Evolutionary conservation across 768 basidiomycete genomes (phyloP).

Genomic region (Pisolithus tinctorius): DNA sequence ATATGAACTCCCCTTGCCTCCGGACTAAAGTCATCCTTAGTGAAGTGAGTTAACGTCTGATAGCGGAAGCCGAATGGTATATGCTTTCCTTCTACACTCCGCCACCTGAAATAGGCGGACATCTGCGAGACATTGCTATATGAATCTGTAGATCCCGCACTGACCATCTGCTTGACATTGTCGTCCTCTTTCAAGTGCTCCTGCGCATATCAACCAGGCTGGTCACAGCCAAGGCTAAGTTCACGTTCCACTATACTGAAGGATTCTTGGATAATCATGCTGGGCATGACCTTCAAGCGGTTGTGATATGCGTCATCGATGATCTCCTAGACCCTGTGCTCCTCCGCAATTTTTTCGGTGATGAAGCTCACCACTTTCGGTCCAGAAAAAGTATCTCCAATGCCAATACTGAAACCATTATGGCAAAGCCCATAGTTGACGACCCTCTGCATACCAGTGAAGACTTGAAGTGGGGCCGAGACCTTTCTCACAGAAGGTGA

Average conservation of each 20-base stretch:
- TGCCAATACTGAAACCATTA: slow-evolving; percentile 98
- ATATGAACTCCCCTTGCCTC: slow-evolving; percentile 98
- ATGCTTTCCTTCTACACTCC: slow-evolving; percentile 95
- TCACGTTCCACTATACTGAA: slow-evolving; percentile 87
- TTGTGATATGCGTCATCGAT: slow-evolving; percentile 84
- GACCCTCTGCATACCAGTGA: slow-evolving; percentile 89
- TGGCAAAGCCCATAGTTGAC: slow-evolving; percentile 99
- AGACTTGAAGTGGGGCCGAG: no score
- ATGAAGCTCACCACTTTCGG: slow-evolving; percentile 82
- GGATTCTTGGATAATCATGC: slow-evolving; percentile 99
- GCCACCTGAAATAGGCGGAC: slow-evolving; percentile 98
- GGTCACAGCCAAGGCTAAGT: slow-evolving; percentile 92
- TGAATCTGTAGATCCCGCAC: slow-evolving; percentile 96
- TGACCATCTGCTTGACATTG: slow-evolving; percentile 99
- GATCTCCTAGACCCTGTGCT: slow-evolving; percentile 68
- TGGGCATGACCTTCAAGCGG: slow-evolving; percentile 81
- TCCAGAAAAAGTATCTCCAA: slow-evolving; percentile 97
- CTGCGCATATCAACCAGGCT: slow-evolving; percentile 94
- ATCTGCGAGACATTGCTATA: slow-evolving; percentile 99
- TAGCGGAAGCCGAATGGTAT: slow-evolving; percentile 98
- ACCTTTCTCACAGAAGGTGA: slow-evolving; percentile 96
- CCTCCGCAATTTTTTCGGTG: slow-evolving; percentile 74
- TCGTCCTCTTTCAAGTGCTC: slow-evolving; percentile 97
- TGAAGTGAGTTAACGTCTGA: slow-evolving; percentile 93
- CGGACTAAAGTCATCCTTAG: slow-evolving; percentile 97